Evolutionary conservation across 345 rosid genomes (phyloP), one percentile per base, ranked within the genome.

Genomic region (Adansonia digitata): DNA sequence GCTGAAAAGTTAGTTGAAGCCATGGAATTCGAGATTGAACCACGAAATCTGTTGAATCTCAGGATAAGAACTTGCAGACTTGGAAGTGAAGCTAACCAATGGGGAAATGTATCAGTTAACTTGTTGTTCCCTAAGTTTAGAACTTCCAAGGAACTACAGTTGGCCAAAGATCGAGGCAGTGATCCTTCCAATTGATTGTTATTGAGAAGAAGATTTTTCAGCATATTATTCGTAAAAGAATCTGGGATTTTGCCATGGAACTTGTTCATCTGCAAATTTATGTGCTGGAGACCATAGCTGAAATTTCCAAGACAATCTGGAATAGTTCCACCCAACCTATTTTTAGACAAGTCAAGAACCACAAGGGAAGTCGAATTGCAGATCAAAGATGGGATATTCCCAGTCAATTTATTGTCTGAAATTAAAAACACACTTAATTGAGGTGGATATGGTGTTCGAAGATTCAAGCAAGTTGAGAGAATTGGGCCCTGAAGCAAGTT

Each of bases 261-360:
- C 34, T 60, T 76, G 18, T 82, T 17, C 68, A 56, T 67, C 26
- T 74, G 53, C 10, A 81, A 56, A 59, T 80, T 68, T 39, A 81
- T 29, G 0, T 11, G 6, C 12, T 15, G 7, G 42, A 61, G 40
- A 31, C 29, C 13, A 55, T 7, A 2, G 17, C 71, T 61, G 10
- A 48, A 26, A 27, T 75, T 69, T 9, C 66, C 42, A 31, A 34
- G 42, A 15, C 66, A 61, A 15, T 61, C 66, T 31, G 66, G 66
- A 31, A 61, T 61, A 34, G 42, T 76, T 2, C 84, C 82, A 5
- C 17, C 53, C 40, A 85, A 79, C 22, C 55, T 78, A 57, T 81
- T 87, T n/a, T 61, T 15, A 4, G 72, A 73, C 17, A 77, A 62
- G 7, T 12, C 4, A n/a, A 66, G 63, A 27, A 2, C 0, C 2